These are phyloP conservation scores for Yamagishiella unicocca DNA, from an alignment of 139 green algal genomes.

Conservation along the genomic window DNA sequence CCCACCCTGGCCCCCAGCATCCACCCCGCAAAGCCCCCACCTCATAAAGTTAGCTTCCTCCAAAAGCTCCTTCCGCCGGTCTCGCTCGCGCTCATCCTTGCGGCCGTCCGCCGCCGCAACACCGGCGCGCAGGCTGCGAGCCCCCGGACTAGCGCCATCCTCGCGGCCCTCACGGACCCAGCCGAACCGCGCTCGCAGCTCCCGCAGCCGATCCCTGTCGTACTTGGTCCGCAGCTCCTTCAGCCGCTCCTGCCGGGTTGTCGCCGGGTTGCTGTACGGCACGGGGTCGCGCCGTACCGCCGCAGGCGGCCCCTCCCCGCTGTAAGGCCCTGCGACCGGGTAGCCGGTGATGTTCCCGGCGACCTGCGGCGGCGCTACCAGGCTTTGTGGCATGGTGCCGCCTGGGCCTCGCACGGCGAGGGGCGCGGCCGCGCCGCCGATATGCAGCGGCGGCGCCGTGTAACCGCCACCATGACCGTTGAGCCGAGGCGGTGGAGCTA, in stretches of 20 bases:
- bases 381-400: neutral
- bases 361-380: neutral
- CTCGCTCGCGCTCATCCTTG: slow-evolving; percentile 31
- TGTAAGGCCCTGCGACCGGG: neutral
- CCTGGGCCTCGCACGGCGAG: neutral
- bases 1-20: neutral
- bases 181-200: slow-evolving; percentile 55
- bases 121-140: neutral
- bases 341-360: neutral
- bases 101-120: neutral
- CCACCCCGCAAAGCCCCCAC: neutral
- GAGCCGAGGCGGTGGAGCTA: neutral
- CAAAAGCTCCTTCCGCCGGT: slow-evolving; percentile 40
- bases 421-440: too few species aligned
- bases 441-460: too few species aligned
- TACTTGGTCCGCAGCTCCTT: slow-evolving; percentile 59
- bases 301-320: neutral
- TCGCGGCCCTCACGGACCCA: slow-evolving; percentile 49
- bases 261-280: neutral
- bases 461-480: slow-evolving; percentile 2
- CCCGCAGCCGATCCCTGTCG: slow-evolving; percentile 47
- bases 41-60: slow-evolving; percentile 43
- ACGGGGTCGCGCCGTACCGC: neutral
- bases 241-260: slow-evolving; percentile 14
- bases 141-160: neutral